Conservation (phyloP, 2,329 filamentous ascomycete species). For the Phialophora macrospora region DNA sequence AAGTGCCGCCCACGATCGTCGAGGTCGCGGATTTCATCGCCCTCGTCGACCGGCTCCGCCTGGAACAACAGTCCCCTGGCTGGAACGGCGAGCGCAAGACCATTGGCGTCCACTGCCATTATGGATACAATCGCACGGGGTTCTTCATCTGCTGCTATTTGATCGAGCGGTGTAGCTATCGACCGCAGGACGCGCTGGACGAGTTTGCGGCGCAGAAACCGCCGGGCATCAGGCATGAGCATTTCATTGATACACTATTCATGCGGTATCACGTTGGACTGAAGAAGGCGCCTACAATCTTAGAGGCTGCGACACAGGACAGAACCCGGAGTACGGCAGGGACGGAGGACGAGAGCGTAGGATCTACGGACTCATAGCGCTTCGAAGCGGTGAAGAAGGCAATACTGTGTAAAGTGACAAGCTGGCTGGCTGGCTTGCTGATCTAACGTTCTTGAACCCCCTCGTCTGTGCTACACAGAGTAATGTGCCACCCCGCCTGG, state of each 20-base stretch:
- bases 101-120: slow-evolving; percentile 91
- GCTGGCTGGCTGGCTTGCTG: too few species aligned
- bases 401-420: background rate
- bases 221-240: slow-evolving; percentile 84
- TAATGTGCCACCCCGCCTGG: background rate
- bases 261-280: slow-evolving; percentile 71
- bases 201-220: slow-evolving; percentile 74
- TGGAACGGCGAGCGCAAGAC: slow-evolving; percentile 48
- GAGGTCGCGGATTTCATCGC: slow-evolving; percentile 65
- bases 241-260: slow-evolving; percentile 84
- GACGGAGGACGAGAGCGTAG: slow-evolving; percentile 2
- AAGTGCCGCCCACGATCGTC: slow-evolving; percentile 74
- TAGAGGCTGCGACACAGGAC: background rate
- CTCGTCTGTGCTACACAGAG: background rate
- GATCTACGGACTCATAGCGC: slow-evolving; percentile 6
- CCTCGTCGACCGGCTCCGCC: slow-evolving; percentile 64
- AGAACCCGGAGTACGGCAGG: background rate
- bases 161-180: slow-evolving; percentile 76
- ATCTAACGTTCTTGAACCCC: background rate
- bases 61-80: slow-evolving; percentile 41
- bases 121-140: slow-evolving; percentile 92
- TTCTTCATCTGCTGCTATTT: slow-evolving; percentile 90
- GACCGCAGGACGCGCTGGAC: slow-evolving; percentile 76
- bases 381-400: background rate
- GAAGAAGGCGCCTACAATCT: slow-evolving; percentile 43